Conservation (phyloP, 163 green algal species). For the Chloromonas sp. region DNA sequence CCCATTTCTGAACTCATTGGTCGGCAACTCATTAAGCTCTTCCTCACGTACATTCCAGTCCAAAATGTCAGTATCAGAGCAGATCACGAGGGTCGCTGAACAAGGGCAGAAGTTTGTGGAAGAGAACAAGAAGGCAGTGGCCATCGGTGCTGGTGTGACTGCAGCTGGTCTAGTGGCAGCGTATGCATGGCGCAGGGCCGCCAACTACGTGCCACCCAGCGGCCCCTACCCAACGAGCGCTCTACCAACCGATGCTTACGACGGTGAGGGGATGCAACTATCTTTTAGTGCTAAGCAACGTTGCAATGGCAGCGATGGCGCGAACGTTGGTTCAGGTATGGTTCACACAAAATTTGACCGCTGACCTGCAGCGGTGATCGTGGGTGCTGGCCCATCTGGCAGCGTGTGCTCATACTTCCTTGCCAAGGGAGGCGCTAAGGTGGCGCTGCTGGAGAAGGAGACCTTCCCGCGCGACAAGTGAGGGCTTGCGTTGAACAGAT, state of each 20-base stretch:
- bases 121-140: constrained; percentile 38
- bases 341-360: neutral
- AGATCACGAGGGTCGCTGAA: neutral
- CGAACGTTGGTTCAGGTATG: neutral
- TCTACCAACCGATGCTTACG: constrained; percentile 72
- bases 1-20: neutral
- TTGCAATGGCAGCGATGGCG: neutral
- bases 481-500: neutral
- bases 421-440: constrained; percentile 66
- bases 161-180: constrained; percentile 22
- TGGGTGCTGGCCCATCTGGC: constrained; percentile 79
- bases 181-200: constrained; percentile 26
- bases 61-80: constrained; percentile 1
- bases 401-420: constrained; percentile 69
- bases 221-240: constrained; percentile 53
- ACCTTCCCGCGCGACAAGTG: constrained; percentile 66
- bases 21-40: neutral
- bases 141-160: constrained; percentile 26
- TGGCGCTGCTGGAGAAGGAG: constrained; percentile 85
- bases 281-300: neutral
- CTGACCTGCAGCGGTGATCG: constrained; percentile 56
- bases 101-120: constrained; percentile 19
- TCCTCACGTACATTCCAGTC: neutral
- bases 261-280: constrained; percentile 19
- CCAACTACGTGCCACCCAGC: constrained; percentile 34